These are phyloP conservation scores for Lignosus rhinocerotis DNA, from an alignment of 1,284 basidiomycete species.

Conservation along the genomic window DNA sequence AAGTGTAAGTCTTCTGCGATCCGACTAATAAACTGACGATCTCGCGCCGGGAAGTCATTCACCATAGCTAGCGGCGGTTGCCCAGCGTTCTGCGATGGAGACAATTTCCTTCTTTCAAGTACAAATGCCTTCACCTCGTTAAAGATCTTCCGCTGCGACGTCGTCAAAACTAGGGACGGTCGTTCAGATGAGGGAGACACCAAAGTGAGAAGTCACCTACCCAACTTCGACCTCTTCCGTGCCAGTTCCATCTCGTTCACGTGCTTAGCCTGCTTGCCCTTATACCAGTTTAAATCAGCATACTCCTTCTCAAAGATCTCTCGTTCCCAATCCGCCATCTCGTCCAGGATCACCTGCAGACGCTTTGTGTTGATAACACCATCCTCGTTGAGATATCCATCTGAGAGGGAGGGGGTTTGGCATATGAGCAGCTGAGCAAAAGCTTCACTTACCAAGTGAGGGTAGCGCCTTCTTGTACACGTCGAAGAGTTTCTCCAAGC, in stretches of 20 bases:
- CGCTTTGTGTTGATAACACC: constrained; percentile 83
- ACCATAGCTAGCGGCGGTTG: constrained; percentile 61
- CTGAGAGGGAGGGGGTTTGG: constrained; percentile 38
- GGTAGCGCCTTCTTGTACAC: constrained; percentile 95
- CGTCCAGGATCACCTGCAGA: constrained; percentile 85
- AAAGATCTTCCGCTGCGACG: constrained; percentile 75
- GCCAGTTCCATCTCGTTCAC: constrained; percentile 58
- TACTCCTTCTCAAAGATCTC: constrained; percentile 92
- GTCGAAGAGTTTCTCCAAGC: constrained; percentile 87
- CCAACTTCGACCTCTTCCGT: constrained; percentile 49
- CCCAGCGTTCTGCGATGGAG: constrained; percentile 35
- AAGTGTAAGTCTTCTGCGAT: constrained; percentile 79
- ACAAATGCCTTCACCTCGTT: constrained; percentile 78
- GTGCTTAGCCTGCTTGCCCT: constrained; percentile 83
- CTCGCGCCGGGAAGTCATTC: constrained; percentile 77
- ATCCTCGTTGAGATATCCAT: constrained; percentile 92
- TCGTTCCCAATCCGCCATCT: constrained; percentile 86
- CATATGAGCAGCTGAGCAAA: not conserved
- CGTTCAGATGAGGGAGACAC: not conserved
- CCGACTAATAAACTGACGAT: constrained; percentile 75
- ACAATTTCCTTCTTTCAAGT: constrained; percentile 48
- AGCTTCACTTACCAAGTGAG: constrained; percentile 58
- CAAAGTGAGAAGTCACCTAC: constrained; percentile 36
- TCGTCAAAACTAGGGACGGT: constrained; percentile 59
- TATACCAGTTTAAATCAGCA: constrained; percentile 86